These are phyloP conservation scores for Typha latifolia DNA, from an alignment of 176 grass and related monocot species.

Conservation along the genomic window DNA sequence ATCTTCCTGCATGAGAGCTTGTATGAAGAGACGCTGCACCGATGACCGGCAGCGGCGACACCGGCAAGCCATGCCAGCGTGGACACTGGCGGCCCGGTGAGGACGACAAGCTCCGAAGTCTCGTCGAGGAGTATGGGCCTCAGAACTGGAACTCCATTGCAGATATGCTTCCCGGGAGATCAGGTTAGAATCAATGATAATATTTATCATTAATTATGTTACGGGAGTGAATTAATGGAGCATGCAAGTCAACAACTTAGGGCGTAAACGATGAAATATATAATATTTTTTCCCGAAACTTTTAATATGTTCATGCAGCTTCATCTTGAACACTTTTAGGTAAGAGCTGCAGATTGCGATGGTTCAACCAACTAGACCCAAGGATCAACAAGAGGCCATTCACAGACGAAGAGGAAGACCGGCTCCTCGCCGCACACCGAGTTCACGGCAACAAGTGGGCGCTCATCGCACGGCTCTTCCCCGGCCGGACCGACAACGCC, in stretches of 20 bases:
- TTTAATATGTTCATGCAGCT: no score
- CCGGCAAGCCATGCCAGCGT: conserved; percentile 3
- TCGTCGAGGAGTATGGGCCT: conserved; percentile 15
- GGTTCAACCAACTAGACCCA: conserved; percentile 20
- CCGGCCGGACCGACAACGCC: conserved; percentile 13
- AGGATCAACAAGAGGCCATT: conserved; percentile 23
- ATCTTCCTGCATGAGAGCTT: neutral
- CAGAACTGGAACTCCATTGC: conserved; percentile 28
- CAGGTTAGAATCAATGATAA: conserved; percentile 1
- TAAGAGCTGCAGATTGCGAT: conserved; percentile 22
- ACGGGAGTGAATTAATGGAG: no score
- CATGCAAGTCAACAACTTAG: no score
- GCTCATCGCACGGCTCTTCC: conserved; percentile 14
- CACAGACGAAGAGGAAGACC: conserved; percentile 16
- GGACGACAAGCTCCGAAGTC: conserved; percentile 16
- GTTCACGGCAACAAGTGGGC: conserved; percentile 23
- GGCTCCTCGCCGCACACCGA: conserved; percentile 15
- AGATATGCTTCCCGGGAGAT: conserved; percentile 16
- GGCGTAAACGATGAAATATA: no score
- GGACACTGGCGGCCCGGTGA: conserved; percentile 17
- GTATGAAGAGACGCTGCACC: neutral
- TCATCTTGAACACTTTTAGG: neutral
- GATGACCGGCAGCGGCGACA: neutral
- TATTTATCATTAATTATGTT: no score
- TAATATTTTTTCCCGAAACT: no score